phyloP scores from a whole-genome alignment of 2,329 filamentous ascomycete genomes.

The Pseudocercospora eumusae region DNA sequence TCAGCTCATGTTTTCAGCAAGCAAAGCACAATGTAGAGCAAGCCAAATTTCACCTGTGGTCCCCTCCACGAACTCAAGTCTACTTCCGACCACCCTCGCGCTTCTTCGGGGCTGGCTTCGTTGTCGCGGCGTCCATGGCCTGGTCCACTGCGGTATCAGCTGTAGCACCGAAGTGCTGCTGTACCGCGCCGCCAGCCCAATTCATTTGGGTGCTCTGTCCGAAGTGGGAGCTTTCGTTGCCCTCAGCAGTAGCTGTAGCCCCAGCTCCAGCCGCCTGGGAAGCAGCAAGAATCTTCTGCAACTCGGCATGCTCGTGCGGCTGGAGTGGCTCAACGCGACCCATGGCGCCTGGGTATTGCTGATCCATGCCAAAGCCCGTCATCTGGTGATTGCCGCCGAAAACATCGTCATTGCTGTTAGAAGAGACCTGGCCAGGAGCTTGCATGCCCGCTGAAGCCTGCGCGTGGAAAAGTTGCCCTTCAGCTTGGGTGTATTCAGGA shows the following conservation, averaged over 20 bases:
- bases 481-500: background rate
- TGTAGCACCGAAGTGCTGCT: background rate
- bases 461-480: background rate
- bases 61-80: background rate
- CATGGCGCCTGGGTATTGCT: background rate
- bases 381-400: background rate
- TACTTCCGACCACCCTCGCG: background rate
- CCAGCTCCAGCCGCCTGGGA: background rate
- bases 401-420: background rate
- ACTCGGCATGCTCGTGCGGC: slow-evolving; percentile 4
- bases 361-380: background rate
- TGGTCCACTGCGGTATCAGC: background rate
- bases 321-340: background rate
- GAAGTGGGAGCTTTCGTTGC: background rate
- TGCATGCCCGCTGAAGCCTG: background rate
- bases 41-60: background rate
- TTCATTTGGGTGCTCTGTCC: background rate
- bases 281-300: background rate
- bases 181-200: background rate
- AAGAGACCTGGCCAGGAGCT: background rate
- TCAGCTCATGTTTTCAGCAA: background rate
- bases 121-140: background rate
- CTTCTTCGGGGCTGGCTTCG: background rate
- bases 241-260: background rate
- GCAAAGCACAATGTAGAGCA: background rate